Conservation (phyloP, 1,284 basidiomycete species). For the Cutaneotrichosporon spelunceum region DNA sequence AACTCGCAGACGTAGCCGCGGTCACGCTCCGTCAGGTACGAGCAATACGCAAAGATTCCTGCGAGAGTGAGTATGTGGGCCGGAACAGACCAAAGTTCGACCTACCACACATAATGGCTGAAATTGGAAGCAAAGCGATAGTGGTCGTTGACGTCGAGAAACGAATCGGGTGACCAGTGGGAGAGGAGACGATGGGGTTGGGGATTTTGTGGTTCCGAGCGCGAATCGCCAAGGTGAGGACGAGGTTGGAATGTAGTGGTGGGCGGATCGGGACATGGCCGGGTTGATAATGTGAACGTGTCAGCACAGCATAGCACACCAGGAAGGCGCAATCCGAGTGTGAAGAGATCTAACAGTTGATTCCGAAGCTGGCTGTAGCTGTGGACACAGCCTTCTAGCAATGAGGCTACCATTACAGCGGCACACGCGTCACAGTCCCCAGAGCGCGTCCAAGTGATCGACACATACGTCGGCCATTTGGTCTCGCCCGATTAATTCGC, state of each 20-base stretch:
- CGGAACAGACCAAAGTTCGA: neutral
- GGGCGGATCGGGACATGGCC: neutral
- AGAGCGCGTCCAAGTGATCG: neutral
- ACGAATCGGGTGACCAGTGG: neutral
- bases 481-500: neutral
- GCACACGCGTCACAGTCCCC: neutral
- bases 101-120: conserved; percentile 25
- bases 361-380: neutral
- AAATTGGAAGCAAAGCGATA: neutral
- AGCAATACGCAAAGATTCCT: conserved; percentile 95
- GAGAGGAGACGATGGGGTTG: neutral
- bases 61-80: conserved; percentile 8
- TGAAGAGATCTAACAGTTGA: neutral
- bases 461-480: neutral
- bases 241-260: neutral
- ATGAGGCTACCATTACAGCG: neutral
- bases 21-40: conserved; percentile 88
- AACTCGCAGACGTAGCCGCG: conserved; percentile 90
- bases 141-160: neutral
- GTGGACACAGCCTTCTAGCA: neutral
- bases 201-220: neutral
- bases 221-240: neutral
- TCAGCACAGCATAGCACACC: conserved; percentile 2
- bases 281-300: neutral
- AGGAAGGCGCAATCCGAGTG: neutral